Evolutionary conservation across 768 basidiomycete genomes (phyloP).

Genomic region (Rhodotorula sphaerocarpa): DNA sequence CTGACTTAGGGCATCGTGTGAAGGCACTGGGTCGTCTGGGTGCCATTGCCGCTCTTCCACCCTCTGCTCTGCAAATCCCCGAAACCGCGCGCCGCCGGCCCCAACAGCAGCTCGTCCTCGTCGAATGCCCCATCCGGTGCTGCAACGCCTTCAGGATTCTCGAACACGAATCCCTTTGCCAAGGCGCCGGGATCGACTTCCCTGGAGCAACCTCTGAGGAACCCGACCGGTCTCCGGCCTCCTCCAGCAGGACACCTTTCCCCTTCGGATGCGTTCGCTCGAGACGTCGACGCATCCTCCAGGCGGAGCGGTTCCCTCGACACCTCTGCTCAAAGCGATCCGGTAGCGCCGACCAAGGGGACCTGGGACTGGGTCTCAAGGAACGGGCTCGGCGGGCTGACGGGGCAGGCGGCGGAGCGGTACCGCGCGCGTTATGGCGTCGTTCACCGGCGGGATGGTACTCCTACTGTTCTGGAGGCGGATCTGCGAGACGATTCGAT

Average conservation of each 20-base stretch:
- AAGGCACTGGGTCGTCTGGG: conserved; percentile 34
- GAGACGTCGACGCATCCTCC: too few species aligned
- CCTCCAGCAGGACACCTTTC: too few species aligned
- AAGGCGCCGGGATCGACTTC: too few species aligned
- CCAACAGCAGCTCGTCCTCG: neutral
- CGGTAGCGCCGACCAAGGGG: conserved; percentile 3
- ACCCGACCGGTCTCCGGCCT: too few species aligned
- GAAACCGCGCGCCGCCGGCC: fast-evolving
- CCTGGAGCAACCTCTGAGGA: too few species aligned
- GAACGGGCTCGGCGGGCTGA: conserved; percentile 8
- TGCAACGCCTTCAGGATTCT: conserved; percentile 1
- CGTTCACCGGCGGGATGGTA: too few species aligned
- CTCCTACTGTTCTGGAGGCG: too few species aligned
- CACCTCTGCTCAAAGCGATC: too few species aligned
- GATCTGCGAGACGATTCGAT: too few species aligned
- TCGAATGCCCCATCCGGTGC: neutral
- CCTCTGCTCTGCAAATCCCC: conserved; percentile 4
- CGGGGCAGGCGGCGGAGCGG: conserved; percentile 1
- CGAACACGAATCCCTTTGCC: neutral
- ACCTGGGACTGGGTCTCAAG: conserved; percentile 7
- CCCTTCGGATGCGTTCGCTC: too few species aligned
- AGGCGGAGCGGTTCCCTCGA: too few species aligned
- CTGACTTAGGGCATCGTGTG: too few species aligned
- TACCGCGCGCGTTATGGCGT: neutral
- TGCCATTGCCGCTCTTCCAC: conserved; percentile 24